These are phyloP conservation scores for Fusarium lateritium DNA, from an alignment of 2,329 filamentous ascomycete genomes.

Conservation along the genomic window DNA sequence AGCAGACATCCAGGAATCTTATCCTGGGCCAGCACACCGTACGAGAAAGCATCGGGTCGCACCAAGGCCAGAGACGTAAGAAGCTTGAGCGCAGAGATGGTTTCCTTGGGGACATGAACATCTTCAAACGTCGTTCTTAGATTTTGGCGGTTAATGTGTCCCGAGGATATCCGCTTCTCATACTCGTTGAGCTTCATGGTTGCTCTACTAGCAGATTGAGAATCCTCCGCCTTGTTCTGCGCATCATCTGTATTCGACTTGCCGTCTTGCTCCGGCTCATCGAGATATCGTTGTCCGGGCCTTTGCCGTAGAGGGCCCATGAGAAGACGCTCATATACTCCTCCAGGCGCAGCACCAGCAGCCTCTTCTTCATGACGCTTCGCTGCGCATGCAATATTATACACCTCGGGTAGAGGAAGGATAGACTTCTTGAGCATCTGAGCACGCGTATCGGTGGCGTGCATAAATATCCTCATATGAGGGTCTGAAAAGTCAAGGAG, in stretches of 20 bases:
- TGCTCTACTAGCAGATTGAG: conserved; percentile 46
- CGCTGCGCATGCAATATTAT: conserved; percentile 56
- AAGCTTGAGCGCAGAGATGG: conserved; percentile 88
- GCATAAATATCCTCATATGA: conserved; percentile 48
- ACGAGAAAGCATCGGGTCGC: conserved; percentile 94
- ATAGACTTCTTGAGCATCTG: conserved; percentile 55
- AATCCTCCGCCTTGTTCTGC: conserved; percentile 52
- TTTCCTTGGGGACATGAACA: conserved; percentile 86
- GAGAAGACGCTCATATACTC: conserved; percentile 51
- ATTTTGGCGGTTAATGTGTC: conserved; percentile 84
- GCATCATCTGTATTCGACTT: conserved; percentile 46
- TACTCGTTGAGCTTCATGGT: conserved; percentile 74
- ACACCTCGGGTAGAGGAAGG: conserved; percentile 58
- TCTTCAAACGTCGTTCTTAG: conserved; percentile 91
- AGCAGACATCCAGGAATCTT: conserved; percentile 91
- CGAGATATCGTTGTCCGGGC: conserved; percentile 51
- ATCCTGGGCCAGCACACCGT: conserved; percentile 92
- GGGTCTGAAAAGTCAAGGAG: conserved; percentile 47
- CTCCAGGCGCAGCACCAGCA: conserved; percentile 42
- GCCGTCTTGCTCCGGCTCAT: conserved; percentile 49
- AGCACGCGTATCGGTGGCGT: conserved; percentile 46
- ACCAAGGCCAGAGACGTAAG: conserved; percentile 89
- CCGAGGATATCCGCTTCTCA: conserved; percentile 85
- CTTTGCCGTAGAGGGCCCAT: conserved; percentile 54
- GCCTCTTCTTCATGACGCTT: conserved; percentile 46